Percentiles rank a stretch among this genome's conserved stretches.
Conservation (phyloP, 495 filamentous ascomycete genomes). For the Tuber melanosporum region DNA sequence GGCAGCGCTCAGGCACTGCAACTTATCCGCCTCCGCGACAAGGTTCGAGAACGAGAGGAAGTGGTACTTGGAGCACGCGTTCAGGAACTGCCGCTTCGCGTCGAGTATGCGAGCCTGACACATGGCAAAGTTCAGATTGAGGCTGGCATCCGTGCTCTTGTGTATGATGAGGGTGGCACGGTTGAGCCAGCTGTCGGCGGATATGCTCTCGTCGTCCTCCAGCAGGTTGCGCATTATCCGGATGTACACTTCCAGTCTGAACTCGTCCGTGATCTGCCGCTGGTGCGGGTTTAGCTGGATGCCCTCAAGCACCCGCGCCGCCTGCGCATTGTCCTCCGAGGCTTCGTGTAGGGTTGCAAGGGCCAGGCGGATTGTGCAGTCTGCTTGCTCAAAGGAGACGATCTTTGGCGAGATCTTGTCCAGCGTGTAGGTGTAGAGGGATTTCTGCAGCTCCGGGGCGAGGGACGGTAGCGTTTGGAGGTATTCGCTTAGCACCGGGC, state of each 20-base stretch:
- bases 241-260: constrained; percentile 77
- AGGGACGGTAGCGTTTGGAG: constrained; percentile 52
- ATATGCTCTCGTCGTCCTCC: constrained; percentile 85
- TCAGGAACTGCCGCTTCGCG: constrained; percentile 81
- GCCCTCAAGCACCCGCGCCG: constrained; percentile 69
- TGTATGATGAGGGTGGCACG: constrained; percentile 85
- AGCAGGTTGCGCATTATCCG: constrained; percentile 91
- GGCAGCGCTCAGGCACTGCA: constrained; percentile 78
- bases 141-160: constrained; percentile 61
- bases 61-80: constrained; percentile 81
- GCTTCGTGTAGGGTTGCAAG: constrained; percentile 76
- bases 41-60: constrained; percentile 66
- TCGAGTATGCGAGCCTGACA: constrained; percentile 90
- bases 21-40: constrained; percentile 75
- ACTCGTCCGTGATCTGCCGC: constrained; percentile 67
- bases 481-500: constrained; percentile 63
- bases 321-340: constrained; percentile 70
- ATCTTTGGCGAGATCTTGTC: constrained; percentile 58
- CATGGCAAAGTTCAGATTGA: constrained; percentile 78
- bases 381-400: constrained; percentile 78
- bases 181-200: constrained; percentile 80
- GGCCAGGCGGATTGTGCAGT: constrained; percentile 67
- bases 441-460: constrained; percentile 54
- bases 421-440: constrained; percentile 63
- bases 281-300: constrained; percentile 85